Base-by-base conservation (phyloP, 257 asterid genomes). In the Petrea volubilis region DNA sequence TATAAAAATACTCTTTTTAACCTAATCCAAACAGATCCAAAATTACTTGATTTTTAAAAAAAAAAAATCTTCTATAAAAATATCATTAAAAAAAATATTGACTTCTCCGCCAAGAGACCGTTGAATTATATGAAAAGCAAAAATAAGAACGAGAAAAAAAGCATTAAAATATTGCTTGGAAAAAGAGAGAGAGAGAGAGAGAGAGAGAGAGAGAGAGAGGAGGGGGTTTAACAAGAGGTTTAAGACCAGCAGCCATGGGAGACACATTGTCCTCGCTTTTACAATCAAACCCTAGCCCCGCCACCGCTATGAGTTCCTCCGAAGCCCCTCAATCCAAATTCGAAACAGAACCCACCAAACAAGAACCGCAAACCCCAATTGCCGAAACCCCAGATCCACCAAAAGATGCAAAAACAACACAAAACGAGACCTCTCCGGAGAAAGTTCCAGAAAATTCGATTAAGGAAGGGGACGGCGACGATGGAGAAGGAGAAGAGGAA, bases 151-250 rank as follows among this genome's bases (percentile, higher is more conserved):
- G n/a, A 58, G 17, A 12, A 13, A 28, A 5, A 8, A 8, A 27
- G 34, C 14, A 67, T 17, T 70, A 47, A n/a, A 72, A 38, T 36
- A 10, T 18, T 27, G 13, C n/a, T 1, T 12, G 21, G 40, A 41
- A 1, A 70, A 20, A 60, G 23, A 21, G 28, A 24, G 46, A 38
- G 43, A 38, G n/a, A n/a, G n/a, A 60, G 23, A 21, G 28, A 24
- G 46, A 38, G 43, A 38, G n/a, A n/a, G n/a, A n/a, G n/a, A n/a
- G n/a, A n/a, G n/a, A n/a, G n/a, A n/a, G n/a, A n/a, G n/a, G n/a
- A n/a, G n/a, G n/a, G 81, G 90, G 86, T 84, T 86, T 80, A 75
- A 75, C 74, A 60, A 17, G 70, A 29, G 89, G 86, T 81, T 89
- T 87, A 78, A 78, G 83, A 51, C 75, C 72, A 68, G 84, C 80